Base-by-base conservation (phyloP, 2,329 filamentous ascomycete species). In the Cytospora chrysosperma region DNA sequence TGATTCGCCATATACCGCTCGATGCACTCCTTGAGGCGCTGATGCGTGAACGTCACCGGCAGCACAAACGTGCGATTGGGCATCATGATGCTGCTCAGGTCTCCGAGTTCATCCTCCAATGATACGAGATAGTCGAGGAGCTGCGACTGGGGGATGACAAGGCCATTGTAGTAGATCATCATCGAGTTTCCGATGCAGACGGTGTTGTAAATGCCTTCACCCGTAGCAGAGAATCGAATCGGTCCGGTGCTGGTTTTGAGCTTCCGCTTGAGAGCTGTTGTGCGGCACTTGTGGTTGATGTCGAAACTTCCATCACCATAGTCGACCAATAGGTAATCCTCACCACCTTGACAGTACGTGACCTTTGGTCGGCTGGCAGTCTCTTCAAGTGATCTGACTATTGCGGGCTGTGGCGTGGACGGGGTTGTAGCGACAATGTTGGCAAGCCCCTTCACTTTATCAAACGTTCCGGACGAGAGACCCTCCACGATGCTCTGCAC, bases 221-320 rank as follows among this genome's bases (percentile, higher is more conserved):
- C 60, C 5, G 37, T 49, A 1, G 60, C 15, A 3, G 62, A 76
- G 15, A 78, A 76, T 1, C 71, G 68, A 12, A 79, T 76, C 15
- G 73, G 70, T 1, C 69, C 70, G 1, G 66, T 72, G 24, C 65
- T 67, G 65, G 76, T 70, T 32, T 68, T 67, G n/a, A 85, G 68
- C 7, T 78, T 76, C 53, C 80, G 79, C 58, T 83, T 81, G 2
- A 86, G 75, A 0, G 81, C 81, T 3, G 82, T 85, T 19, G 82
- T 80, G 52, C 83, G 77, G 69, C 82, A 85, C 28, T 81, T 76
- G 71, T 85, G 79, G 70, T 86, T 85, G 62, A 87, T 74, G 64
- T 87, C 78, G 65, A 85, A 84, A 1, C 76, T 72, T 21, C 84
- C 83, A 37, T 82, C 74, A 26, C 84, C 84, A 63, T 86, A 87